These are phyloP conservation scores for Aspergillus biplanus DNA, from an alignment of 495 filamentous ascomycete genomes.

Conservation along the genomic window DNA sequence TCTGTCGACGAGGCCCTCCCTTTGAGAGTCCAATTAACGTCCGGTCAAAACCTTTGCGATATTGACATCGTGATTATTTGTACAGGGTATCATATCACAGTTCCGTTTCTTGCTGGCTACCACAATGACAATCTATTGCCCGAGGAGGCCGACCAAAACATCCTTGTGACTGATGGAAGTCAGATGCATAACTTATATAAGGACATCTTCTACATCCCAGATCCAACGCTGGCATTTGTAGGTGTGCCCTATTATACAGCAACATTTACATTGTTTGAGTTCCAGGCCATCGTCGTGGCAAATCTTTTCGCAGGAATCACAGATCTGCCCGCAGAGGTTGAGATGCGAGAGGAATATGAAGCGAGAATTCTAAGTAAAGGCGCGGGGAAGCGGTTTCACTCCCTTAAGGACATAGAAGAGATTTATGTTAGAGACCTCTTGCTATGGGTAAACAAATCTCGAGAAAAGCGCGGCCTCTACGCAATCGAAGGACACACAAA, in stretches of 20 bases:
- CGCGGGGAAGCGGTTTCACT: constrained; percentile 57
- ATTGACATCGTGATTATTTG: constrained; percentile 62
- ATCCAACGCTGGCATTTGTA: constrained; percentile 64
- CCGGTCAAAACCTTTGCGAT: constrained; percentile 45
- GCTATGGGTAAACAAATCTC: constrained; percentile 54
- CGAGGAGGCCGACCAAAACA: constrained; percentile 47
- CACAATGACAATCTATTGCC: constrained; percentile 38
- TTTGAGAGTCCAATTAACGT: constrained; percentile 40
- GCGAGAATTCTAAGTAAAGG: constrained; percentile 48
- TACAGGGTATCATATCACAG: constrained; percentile 66
- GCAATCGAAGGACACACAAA: constrained; percentile 49
- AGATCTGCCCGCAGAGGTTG: constrained; percentile 46
- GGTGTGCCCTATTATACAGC: constrained; percentile 64
- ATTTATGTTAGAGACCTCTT: constrained; percentile 58
- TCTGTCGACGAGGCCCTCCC: constrained; percentile 42
- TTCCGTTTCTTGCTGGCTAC: constrained; percentile 59
- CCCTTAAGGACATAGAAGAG: constrained; percentile 54
- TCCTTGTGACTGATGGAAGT: constrained; percentile 64
- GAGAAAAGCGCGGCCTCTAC: constrained; percentile 31
- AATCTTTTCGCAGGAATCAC: constrained; percentile 58
- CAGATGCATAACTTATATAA: constrained; percentile 70
- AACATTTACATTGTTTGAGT: constrained; percentile 68
- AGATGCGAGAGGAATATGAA: constrained; percentile 58
- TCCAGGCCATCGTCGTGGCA: constrained; percentile 63
- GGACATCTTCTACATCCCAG: constrained; percentile 69